Conservation (phyloP, 2,329 filamentous ascomycete species). For the Thelonectria rubi region DNA sequence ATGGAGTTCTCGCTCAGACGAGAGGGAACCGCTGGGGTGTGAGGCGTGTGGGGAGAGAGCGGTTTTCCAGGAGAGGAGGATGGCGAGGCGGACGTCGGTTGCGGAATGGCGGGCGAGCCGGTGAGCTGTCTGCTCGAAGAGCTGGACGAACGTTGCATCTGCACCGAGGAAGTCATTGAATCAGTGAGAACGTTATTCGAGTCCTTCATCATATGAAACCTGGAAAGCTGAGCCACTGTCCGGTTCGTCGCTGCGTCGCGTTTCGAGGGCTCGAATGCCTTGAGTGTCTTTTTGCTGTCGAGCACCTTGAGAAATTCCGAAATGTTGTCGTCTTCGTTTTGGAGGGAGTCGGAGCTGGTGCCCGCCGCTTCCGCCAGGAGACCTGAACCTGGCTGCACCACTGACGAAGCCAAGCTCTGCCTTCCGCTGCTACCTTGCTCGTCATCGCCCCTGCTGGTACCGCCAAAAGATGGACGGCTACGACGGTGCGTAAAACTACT, state of each 20-base stretch:
- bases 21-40: conserved; percentile 92
- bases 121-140: conserved; percentile 71
- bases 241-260: conserved; percentile 76
- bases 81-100: conserved; percentile 80
- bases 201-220: conserved; percentile 89
- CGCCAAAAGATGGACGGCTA: conserved; percentile 78
- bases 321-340: conserved; percentile 89
- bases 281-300: conserved; percentile 86
- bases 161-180: conserved; percentile 89
- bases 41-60: conserved; percentile 87
- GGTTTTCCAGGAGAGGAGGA: conserved; percentile 92
- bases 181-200: conserved; percentile 90
- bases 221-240: conserved; percentile 81
- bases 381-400: conserved; percentile 78
- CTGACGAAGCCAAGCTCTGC: conserved; percentile 76
- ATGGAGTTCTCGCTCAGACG: conserved; percentile 92
- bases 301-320: conserved; percentile 91
- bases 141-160: conserved; percentile 83
- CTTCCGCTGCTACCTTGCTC: conserved; percentile 84
- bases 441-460: conserved; percentile 74
- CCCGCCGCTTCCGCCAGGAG: conserved; percentile 76
- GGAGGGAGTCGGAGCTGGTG: conserved; percentile 72
- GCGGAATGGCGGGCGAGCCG: conserved; percentile 71
- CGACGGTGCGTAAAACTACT: conserved; percentile 93
- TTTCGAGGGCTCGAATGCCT: conserved; percentile 76